Base-by-base conservation (phyloP, 345 rosid species). In the Euclidium syriacum region DNA sequence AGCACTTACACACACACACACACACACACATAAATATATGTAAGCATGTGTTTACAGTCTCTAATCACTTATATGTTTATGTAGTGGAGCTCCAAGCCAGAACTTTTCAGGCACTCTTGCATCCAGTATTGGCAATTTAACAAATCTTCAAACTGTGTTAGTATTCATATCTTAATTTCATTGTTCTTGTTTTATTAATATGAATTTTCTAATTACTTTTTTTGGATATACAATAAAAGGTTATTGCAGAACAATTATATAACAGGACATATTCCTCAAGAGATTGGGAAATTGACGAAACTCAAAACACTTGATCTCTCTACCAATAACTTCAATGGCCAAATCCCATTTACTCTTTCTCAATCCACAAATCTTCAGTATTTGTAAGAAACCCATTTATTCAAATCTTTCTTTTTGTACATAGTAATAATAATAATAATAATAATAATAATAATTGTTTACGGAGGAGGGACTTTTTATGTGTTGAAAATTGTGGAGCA, bases 271-370 rank as follows among this genome's bases (percentile, higher is more conserved):
- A 78, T 92, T 15, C 95, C 98, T 22, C 2, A 68, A 12, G 94
- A 92, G 70, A 50, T 92, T 50, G 97, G 96, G 56, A 85, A 61
- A 80, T 80, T 89, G 39, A 55, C 75, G 60, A 87, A 80, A 73
- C 95, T 92, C 38, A 80, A 69, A 36, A 84, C 87, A 57, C 81
- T 94, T 68, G 99, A 94, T 84, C 81, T 94, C 58, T 94, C 99
- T 27, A 60, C 77, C 35, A 94, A 94, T 70, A 65, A 36, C 53
- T 90, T 94, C 63, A 74, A 34, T 40, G 92, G 96, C 40, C 51
- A 70, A 80, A 81, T 94, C 62, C 97, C 99, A 39, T 38, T 43
- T 23, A 58, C 75, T 71, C 61, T 94, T 9, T 81, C 88, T 57
- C 53, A 72, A 17, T 68, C 87, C 25, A 70, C 63, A 58, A 81